Conservation (phyloP, 768 basidiomycete genomes). For the Exidia glandulosa region DNA sequence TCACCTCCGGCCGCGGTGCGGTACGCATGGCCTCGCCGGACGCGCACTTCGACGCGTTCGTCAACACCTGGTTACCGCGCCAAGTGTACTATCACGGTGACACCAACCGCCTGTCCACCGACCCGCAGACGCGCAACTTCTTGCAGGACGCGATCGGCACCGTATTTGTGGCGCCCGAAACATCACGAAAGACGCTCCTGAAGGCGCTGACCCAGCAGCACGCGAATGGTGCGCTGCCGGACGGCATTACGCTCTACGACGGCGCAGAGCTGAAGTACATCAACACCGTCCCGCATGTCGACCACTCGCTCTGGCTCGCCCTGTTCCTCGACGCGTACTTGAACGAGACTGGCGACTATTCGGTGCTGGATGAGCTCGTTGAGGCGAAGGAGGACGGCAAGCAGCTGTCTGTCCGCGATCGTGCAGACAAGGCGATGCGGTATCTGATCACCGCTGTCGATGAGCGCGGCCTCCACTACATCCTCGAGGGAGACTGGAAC, state of each 20-base stretch:
- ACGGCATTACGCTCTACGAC: not conserved
- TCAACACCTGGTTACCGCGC: not conserved
- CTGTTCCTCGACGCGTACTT: not conserved
- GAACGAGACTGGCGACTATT: not conserved
- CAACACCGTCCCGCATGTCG: not conserved
- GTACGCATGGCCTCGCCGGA: not conserved
- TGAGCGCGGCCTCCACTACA: not conserved
- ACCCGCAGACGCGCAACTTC: not conserved
- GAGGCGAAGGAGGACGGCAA: not conserved
- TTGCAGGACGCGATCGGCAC: not conserved
- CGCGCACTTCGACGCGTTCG: not conserved
- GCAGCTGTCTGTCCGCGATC: not conserved
- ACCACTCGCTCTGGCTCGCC: not conserved
- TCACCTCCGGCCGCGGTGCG: not conserved
- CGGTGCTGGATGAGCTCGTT: not conserved
- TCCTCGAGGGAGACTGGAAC: conserved; percentile 1
- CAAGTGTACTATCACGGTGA: not conserved
- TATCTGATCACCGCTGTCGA: not conserved
- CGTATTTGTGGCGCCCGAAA: not conserved
- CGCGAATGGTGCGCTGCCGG: not conserved
- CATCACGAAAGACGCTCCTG: not conserved
- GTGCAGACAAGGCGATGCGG: not conserved
- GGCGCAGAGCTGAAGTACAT: not conserved
- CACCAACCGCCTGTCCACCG: not conserved
- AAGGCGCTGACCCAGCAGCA: not conserved